Base-by-base conservation (phyloP, 1,284 basidiomycete genomes). In the Phellinidium pouzarii region DNA sequence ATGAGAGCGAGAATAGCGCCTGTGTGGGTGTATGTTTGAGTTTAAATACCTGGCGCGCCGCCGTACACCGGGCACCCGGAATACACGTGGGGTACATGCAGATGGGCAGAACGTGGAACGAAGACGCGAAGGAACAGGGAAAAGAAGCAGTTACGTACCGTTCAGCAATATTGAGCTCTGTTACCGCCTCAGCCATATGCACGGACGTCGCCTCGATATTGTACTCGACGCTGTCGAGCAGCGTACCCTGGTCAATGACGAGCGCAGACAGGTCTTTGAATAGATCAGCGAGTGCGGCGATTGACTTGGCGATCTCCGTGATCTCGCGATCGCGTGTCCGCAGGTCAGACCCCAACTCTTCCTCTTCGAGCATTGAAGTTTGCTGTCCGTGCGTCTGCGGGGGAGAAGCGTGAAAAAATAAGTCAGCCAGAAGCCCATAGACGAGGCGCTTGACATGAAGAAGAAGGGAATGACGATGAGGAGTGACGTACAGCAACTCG, bases 211-310 rank as follows among this genome's bases (percentile, higher is more conserved):
- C 85, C 66, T 98, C 93, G 52, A 99, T 91, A 66, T 99, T 99
- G 71, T 93, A 99, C 69, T 99, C 96, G 53, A 99, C 83, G 38
- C 91, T 90, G 68, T 99, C 96, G 53, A 99, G 76, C 50, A 99
- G 79, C 7, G 95, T 97, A 9, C 96, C 96, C 66, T 99, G 96
- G 68, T 99, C 96, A 59, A 99, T 97, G 52, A 99, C 93, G 56
- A 99, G 79, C 37, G 78, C 80, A 20, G 87, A 88, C 37, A 99
- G 76, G 65, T 99, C 96, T 61, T 94, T 91, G 77, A 99, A 99
- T 41, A 99, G 79, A 63, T 95, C 93, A 1, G 94, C 94, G 20
- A 99, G 78, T 45, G 86, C 82, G 31, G 87, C 79, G 61, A 99
- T 99, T 11, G 89, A 94, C 59, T 88, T 84, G 0, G 95, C 94